Conservation (phyloP, 2,329 filamentous ascomycete species). For the Calonectria crousiana region DNA sequence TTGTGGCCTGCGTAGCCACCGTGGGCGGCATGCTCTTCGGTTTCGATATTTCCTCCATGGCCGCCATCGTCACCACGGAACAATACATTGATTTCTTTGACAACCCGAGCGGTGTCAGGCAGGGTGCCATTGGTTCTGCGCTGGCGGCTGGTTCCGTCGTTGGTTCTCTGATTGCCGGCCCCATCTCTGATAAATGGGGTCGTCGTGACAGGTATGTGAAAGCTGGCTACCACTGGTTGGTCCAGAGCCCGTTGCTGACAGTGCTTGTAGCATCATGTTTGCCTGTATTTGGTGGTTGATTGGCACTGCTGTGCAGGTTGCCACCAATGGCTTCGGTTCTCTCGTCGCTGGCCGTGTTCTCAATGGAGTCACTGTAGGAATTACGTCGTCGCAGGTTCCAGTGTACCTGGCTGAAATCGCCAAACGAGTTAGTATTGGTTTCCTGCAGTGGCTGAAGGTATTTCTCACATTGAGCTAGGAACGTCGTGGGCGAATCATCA, state of each 20-base stretch:
- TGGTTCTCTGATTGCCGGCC: conserved; percentile 20
- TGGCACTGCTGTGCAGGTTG: neutral
- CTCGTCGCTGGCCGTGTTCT: conserved; percentile 22
- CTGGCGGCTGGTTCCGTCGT: conserved; percentile 27
- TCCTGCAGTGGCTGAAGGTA: neutral
- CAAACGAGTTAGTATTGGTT: conserved; percentile 1
- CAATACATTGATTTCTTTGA: conserved; percentile 31
- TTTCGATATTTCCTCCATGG: conserved; percentile 22
- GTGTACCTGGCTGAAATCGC: conserved; percentile 29
- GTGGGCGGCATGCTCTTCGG: conserved; percentile 26
- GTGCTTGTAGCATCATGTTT: neutral
- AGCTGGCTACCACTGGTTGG: neutral
- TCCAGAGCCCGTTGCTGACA: neutral
- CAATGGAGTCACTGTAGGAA: conserved; percentile 22
- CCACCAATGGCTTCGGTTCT: conserved; percentile 18
- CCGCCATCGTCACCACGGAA: conserved; percentile 23
- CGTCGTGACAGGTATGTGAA: neutral
- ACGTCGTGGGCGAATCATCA: conserved; percentile 28
- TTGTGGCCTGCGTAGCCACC: neutral
- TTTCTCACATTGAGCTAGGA: neutral
- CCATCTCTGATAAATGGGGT: conserved; percentile 20
- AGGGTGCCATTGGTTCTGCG: conserved; percentile 27
- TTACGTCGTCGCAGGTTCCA: conserved; percentile 26
- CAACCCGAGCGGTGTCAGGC: conserved; percentile 22
- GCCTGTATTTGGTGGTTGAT: neutral